Evolutionary conservation across 148 eudicot genomes (phyloP).

Genomic region (Beta vulgaris): DNA sequence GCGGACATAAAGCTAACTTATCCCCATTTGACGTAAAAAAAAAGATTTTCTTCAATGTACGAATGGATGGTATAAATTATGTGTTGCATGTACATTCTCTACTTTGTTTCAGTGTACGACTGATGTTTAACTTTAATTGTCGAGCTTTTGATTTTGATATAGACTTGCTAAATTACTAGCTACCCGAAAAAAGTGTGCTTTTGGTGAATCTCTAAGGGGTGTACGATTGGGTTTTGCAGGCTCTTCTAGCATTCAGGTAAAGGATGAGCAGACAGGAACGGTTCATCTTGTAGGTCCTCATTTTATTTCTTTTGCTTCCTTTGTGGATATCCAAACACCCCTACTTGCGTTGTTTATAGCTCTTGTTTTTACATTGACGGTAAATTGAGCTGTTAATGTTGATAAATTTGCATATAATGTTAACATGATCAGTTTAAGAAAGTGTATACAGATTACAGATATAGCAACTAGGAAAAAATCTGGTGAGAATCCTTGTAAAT

Average conservation of each 20-base stretch:
- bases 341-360: slow-evolving; percentile 27
- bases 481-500: not conserved
- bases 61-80: not conserved
- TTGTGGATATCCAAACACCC: slow-evolving; percentile 35
- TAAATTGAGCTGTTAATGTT: slow-evolving; percentile 4
- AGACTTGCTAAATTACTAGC: not conserved
- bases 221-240: slow-evolving; percentile 40
- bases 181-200: not conserved
- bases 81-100: no score
- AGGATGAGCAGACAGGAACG: slow-evolving; percentile 81
- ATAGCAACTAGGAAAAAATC: not conserved
- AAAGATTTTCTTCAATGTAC: not conserved
- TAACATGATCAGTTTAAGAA: not conserved
- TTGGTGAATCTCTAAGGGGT: not conserved
- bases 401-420: slow-evolving; percentile 9
- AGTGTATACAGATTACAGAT: not conserved
- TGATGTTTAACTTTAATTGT: no score
- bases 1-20: not conserved
- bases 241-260: slow-evolving; percentile 73
- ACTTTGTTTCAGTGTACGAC: no score
- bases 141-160: no score
- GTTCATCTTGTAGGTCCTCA: slow-evolving; percentile 91
- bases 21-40: not conserved
- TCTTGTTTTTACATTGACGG: not conserved
- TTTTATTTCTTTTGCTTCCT: slow-evolving; percentile 47